Percentiles rank a stretch among this genome's conserved stretches.
These are phyloP conservation scores for Volvariella surrecta DNA, from an alignment of 1,284 basidiomycete species.

Conservation along the genomic window DNA sequence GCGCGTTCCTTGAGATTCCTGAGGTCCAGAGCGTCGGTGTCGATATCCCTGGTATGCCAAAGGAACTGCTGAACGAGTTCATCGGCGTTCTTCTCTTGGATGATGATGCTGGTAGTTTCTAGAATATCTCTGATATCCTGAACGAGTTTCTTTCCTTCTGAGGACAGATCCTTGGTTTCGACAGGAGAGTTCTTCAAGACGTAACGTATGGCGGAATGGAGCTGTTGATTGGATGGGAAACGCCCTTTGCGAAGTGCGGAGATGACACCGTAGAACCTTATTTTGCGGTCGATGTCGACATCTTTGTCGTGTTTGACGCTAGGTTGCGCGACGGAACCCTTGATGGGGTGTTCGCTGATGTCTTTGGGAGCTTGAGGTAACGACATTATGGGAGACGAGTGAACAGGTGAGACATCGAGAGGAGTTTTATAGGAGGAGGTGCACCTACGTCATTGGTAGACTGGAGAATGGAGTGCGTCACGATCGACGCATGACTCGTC, in stretches of 20 bases:
- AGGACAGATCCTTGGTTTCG: constrained; percentile 52
- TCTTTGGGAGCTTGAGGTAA: constrained; percentile 53
- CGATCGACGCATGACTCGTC: no score
- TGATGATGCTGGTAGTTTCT: constrained; percentile 59
- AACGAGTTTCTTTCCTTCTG: constrained; percentile 71
- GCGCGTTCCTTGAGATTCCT: constrained; percentile 14
- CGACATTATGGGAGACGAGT: constrained; percentile 45
- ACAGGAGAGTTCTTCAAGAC: constrained; percentile 63
- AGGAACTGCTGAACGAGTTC: constrained; percentile 86
- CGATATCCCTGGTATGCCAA: constrained; percentile 62
- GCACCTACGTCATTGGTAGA: no score
- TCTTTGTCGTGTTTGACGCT: constrained; percentile 43
- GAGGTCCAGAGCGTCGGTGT: constrained; percentile 31
- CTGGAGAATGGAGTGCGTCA: no score
- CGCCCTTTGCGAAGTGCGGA: constrained; percentile 73
- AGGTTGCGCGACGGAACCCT: constrained; percentile 50
- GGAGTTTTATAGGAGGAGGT: no score
- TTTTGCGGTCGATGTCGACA: constrained; percentile 60
- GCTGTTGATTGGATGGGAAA: constrained; percentile 75
- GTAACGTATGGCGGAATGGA: constrained; percentile 67
- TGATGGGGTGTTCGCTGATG: constrained; percentile 44
- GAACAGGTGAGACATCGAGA: background rate
- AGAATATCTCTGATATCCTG: constrained; percentile 70
- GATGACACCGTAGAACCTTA: constrained; percentile 44
- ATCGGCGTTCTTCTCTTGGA: constrained; percentile 79